Percentiles rank a stretch among this genome's conserved stretches.
Conservation (phyloP, 345 rosid genomes). For the Ceriops zippeliana region DNA sequence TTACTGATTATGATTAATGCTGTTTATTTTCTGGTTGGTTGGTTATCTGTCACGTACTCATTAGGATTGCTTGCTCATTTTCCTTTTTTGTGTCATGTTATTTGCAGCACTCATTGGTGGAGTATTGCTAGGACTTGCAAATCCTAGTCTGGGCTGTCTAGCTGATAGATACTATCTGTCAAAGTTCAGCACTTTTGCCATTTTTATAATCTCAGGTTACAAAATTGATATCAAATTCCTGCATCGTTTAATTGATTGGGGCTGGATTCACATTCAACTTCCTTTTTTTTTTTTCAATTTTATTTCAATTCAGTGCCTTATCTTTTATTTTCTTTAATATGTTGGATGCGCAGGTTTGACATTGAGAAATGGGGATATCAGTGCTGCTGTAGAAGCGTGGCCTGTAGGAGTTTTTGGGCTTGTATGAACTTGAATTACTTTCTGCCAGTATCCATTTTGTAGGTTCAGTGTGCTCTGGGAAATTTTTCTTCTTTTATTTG, state of each 20-base stretch:
- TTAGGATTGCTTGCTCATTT: neutral
- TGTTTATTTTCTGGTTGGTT: neutral
- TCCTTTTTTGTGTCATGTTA: neutral
- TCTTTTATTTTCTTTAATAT: neutral
- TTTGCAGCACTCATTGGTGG: constrained; percentile 77
- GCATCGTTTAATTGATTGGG: neutral
- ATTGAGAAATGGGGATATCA: constrained; percentile 70
- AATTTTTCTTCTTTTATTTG: neutral
- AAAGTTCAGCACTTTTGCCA: constrained; percentile 67
- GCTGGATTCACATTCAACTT: neutral
- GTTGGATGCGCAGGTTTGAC: constrained; percentile 57
- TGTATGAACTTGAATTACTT: constrained; percentile 58
- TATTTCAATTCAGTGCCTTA: neutral
- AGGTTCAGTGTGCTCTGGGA: constrained; percentile 26
- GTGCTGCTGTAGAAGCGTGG: constrained; percentile 84
- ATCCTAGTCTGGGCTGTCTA: constrained; percentile 79
- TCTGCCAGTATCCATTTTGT: constrained; percentile 36
- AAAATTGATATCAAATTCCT: neutral
- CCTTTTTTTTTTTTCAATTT: constrained; percentile 5
- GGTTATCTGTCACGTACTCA: neutral
- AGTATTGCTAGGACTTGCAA: constrained; percentile 75
- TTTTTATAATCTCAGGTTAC: constrained; percentile 79
- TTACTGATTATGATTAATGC: neutral
- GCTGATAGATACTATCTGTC: constrained; percentile 71
- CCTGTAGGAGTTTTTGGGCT: constrained; percentile 83